Percentiles rank a stretch among this genome's conserved stretches.
Evolutionary conservation across 345 rosid genomes (phyloP).

Genomic region (Excoecaria cochinchinensis): DNA sequence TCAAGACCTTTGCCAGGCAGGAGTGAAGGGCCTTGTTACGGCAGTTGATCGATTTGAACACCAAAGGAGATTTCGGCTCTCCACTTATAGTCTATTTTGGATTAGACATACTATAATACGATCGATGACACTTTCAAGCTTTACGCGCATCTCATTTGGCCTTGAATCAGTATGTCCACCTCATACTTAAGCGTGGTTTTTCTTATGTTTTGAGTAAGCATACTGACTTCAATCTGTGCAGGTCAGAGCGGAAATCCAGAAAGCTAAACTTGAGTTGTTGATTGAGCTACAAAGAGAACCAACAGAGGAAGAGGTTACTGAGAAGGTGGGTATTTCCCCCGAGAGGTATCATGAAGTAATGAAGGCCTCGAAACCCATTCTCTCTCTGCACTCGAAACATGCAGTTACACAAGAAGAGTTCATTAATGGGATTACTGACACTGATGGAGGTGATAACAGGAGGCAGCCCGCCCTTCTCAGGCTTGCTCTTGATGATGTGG

Average conservation of each 20-base stretch:
- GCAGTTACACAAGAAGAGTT: conserved; percentile 79
- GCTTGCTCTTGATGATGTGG: conserved; percentile 98
- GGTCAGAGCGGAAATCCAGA: conserved; percentile 80
- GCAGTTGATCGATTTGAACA: conserved; percentile 96
- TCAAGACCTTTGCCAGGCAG: conserved; percentile 97
- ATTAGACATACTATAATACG: conserved; percentile 87
- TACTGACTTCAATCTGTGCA: conserved; percentile 29
- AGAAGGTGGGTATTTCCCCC: conserved; percentile 66
- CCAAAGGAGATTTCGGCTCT: conserved; percentile 66
- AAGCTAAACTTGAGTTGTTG: conserved; percentile 58
- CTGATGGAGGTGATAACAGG: conserved; percentile 58
- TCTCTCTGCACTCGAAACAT: conserved; percentile 76
- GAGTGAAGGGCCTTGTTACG: conserved; percentile 80
- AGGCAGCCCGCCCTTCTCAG: conserved; percentile 85
- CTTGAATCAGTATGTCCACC: conserved; percentile 71
- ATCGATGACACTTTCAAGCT: conserved; percentile 84
- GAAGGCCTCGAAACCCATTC: conserved; percentile 68
- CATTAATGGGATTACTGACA: conserved; percentile 67
- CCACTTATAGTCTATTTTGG: conserved; percentile 91
- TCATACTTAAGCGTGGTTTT: conserved; percentile 12
- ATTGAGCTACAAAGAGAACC: conserved; percentile 68
- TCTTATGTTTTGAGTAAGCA: background rate
- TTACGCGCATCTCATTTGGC: conserved; percentile 82
- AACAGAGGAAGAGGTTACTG: conserved; percentile 62
- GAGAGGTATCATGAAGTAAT: conserved; percentile 79